Base-by-base conservation (phyloP, 768 basidiomycete species). In the Xerocomellus intermedius region DNA sequence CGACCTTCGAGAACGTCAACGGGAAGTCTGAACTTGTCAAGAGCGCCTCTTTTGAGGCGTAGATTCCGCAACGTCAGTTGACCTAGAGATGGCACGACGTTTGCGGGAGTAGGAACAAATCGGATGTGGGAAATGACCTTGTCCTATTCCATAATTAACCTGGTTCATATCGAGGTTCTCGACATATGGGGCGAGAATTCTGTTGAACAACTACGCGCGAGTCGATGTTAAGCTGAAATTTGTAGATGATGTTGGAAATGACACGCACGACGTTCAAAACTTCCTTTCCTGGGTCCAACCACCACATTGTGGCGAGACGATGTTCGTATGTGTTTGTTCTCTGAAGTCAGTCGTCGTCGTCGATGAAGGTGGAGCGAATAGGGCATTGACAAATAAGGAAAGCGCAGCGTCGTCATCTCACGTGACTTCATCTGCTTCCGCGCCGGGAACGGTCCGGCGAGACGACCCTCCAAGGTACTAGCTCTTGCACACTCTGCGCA, bases 121-220 rank as follows among this genome's bases (percentile, higher is more conserved):
- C 30, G 50, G 33, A 9, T 13, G 26, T 41, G 24, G 2, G 12
- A 21, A 51, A 70, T 57, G 68, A 82, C 93, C 94, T 79, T 91
- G 88, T 55, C 82, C 89, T 60, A 96, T 89, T 16, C 91, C 94
- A 78, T 96, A 88, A 67, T 94, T 94, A 46, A 98, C 89, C 72
- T 95, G 92, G 68, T 92, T 89, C 69, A 94, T 82, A 71, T 98
- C 94, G 70, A 99, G 75, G 68, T 98, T 96, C 77, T 94, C 93
- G 60, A 98, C 89, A 81, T 98, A 98, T 0, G 93, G 94, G 26
- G 91, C 91, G 47, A 97, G 84, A 59, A 94, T 89, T 60, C 89
- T 84, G 70, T 95, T 95, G 75, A 97, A 90, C 62, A 94, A 70
- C 90, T 84, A 55, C 26, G 28, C 26, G 28, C 14, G 9, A 19